Base-by-base conservation (phyloP, 179 eudicot species). In the Camellia oleifera region DNA sequence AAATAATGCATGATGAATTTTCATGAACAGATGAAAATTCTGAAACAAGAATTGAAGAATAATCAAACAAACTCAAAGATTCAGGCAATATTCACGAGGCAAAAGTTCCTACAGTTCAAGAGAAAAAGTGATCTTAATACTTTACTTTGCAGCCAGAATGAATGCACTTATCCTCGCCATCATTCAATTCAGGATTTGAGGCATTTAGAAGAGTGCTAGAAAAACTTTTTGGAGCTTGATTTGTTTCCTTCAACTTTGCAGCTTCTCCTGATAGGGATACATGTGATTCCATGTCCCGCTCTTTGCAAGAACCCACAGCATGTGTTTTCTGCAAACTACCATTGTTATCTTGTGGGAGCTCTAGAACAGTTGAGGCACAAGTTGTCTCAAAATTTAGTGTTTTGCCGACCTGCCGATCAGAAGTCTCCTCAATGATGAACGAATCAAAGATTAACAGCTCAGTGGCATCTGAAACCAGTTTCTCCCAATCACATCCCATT, bases 361-460 rank as follows among this genome's bases (percentile, higher is more conserved):
- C 79, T 6, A 87, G 50, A 23, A 75, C 45, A 23, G 86, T 76
- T 23, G 87, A 82, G 18, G 77, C 72, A 77, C 77, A 84, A 74
- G 81, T 26, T 26, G 32, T 57, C 20, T 82, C 87, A 48, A 83
- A 86, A 81, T 88, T 82, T 42, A 78, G 61, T 18, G 84, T 63
- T 75, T 83, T 85, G 7, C 42, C 1, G 40, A 8, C 17, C 52
- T 77, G 86, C 84, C 84, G 73, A 81, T 86, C 23, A 73, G 73
- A 73, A 9, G 83, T 42, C 78, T 81, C 87, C 45, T 70, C 63
- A 32, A 57, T 86, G 84, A 77, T 83, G 18, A 91, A 90, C 66
- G 93, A 91, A 52, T 90, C 88, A 81, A 90, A 90, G 62, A 76
- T 71, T 45, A 89, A 81, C 48, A 90, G 83, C 79, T 92, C 91